Base-by-base conservation (phyloP, 345 rosid species). In the Dimocarpus longan region DNA sequence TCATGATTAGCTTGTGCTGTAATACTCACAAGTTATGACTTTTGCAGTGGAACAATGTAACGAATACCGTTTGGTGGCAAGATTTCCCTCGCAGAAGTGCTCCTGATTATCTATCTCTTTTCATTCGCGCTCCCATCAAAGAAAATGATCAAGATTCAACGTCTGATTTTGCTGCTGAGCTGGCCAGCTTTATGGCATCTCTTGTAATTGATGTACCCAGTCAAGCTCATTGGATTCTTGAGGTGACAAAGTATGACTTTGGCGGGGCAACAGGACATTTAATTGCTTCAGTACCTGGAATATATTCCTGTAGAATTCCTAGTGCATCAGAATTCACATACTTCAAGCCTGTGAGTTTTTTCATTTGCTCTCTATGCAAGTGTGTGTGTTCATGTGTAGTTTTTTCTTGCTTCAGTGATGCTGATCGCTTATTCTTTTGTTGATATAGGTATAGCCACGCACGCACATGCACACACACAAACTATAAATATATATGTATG, bases 31-130 rank as follows among this genome's bases (percentile, higher is more conserved):
- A 28, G 11, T 67, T 74, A 15, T 66, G 62, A 71, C 44, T 77
- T 56, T 74, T 84, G 66, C 94, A 95, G 98, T 95, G 98, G 98
- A 87, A 87, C 80, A 89, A 79, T 66, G 95, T 93, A 82, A 95
- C 98, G 69, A 95, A 95, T 85, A 92, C 94, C 6, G 71, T 95
- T 75, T 95, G 98, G 98, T 95, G 98, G 98, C 98, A 95, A 95
- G 98, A 95, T 85, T 95, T 95, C 73, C 98, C 97, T 50, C 76
- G 83, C 50, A 88, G 93, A 88, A 76, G 82, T 70, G 81, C 80
- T 19, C 90, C 97, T 69, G 90, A 91, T 87, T 81, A 85, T 80
- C 86, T 84, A 70, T 90, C 98, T 73, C 92, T 95, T 82, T 95
- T 95, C 79, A 46, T 84, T 63, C 88, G 76, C 79, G 52, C 85